These are phyloP conservation scores for Botryotinia narcissicola DNA, from an alignment of 2,329 filamentous ascomycete species.

Conservation along the genomic window DNA sequence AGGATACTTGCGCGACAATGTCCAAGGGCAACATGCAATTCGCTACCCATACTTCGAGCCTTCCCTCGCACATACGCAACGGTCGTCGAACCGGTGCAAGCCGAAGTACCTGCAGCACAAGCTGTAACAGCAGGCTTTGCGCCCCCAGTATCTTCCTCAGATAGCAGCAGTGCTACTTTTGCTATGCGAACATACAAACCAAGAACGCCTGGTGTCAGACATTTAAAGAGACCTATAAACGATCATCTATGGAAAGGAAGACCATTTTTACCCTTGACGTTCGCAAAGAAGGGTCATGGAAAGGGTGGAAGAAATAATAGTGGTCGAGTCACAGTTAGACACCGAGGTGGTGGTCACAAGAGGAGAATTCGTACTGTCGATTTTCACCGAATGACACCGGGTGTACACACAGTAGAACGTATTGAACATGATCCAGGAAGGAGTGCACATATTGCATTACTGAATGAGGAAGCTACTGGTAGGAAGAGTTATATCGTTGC, in stretches of 20 bases:
- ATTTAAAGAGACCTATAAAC: conserved; percentile 89
- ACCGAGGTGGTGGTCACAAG: conserved; percentile 90
- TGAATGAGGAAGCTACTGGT: conserved; percentile 71
- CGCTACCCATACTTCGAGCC: conserved; percentile 45
- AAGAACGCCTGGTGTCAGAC: conserved; percentile 85
- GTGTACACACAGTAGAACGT: conserved; percentile 83
- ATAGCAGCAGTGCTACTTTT: conserved; percentile 41
- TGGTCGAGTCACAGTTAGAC: conserved; percentile 82
- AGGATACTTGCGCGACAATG: conserved; percentile 53
- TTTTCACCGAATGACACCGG: conserved; percentile 74
- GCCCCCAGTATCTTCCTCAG: conserved; percentile 43
- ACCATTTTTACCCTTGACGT: conserved; percentile 78
- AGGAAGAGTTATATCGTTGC: conserved; percentile 89
- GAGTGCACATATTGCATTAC: conserved; percentile 86
- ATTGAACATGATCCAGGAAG: conserved; percentile 96
- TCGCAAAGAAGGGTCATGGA: conserved; percentile 86
- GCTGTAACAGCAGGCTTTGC: conserved; percentile 43
- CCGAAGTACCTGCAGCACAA: conserved; percentile 40
- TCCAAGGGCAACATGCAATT: conserved; percentile 47
- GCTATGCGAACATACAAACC: conserved; percentile 83
- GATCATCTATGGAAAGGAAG: conserved; percentile 96
- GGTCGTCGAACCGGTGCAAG: conserved; percentile 40
- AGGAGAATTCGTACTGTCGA: conserved; percentile 89
- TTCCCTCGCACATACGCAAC: conserved; percentile 53
- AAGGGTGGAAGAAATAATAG: conserved; percentile 91